Evolutionary conservation across 345 rosid genomes (phyloP).

Genomic region (Euphorbia peplus): DNA sequence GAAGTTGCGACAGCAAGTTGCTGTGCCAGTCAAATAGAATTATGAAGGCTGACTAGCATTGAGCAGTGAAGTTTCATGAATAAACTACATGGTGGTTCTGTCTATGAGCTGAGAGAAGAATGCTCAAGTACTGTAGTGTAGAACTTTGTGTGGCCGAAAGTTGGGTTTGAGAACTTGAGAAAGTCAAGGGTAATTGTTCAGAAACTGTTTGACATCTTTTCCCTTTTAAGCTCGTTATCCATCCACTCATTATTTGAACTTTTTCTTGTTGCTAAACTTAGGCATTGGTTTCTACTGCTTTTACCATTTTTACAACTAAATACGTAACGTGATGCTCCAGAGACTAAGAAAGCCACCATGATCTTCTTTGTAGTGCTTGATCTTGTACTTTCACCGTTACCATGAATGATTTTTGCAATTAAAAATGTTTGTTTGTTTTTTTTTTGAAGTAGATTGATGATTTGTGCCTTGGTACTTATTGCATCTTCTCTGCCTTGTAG

Average conservation of each 20-base stretch:
- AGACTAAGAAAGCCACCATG: background rate
- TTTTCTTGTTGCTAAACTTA: background rate
- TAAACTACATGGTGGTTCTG: background rate
- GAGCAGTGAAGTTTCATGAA: background rate
- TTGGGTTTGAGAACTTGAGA: background rate
- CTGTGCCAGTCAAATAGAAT: background rate
- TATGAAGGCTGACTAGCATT: background rate
- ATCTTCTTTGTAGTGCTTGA: background rate
- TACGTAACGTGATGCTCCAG: background rate
- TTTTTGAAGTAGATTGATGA: background rate
- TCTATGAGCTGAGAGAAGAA: background rate
- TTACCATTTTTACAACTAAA: background rate
- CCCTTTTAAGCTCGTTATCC: background rate
- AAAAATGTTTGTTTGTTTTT: background rate
- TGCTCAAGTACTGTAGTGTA: background rate
- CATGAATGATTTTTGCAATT: background rate
- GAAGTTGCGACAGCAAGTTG: background rate
- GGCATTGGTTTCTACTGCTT: background rate
- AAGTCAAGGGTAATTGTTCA: background rate
- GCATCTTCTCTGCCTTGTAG: slow-evolving; percentile 38
- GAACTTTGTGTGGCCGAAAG: background rate
- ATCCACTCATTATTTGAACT: background rate
- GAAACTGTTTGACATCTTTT: background rate
- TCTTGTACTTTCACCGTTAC: background rate
- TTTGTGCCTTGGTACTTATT: background rate